phyloP scores from a whole-genome alignment of 202 grass and related monocot genomes.

The Carex arenaria region DNA sequence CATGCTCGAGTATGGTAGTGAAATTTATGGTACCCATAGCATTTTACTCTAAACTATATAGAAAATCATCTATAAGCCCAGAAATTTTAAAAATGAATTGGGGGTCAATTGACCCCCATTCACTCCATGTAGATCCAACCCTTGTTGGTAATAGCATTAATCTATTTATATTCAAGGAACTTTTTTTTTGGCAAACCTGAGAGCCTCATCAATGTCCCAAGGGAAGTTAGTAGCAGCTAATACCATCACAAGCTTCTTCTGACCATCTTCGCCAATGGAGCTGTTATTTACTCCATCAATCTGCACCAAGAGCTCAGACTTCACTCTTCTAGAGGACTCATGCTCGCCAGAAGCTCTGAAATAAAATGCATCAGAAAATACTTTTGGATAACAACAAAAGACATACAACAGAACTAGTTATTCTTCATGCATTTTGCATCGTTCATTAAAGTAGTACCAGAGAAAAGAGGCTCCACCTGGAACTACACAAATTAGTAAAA shows the following conservation, averaged over 20 bases:
- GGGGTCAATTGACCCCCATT: no score
- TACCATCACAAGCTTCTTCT: conserved; percentile 93
- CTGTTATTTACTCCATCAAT: conserved; percentile 95
- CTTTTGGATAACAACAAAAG: conserved; percentile 3
- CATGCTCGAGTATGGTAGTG: no score
- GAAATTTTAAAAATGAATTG: no score
- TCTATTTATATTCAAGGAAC: background rate
- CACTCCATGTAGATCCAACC: no score
- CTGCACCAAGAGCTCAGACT: conserved; percentile 94
- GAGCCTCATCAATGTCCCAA: conserved; percentile 97
- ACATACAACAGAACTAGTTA: background rate
- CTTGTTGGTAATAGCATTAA: background rate
- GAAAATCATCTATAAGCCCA: no score
- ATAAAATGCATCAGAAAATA: conserved; percentile 15
- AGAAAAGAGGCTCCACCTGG: no score
- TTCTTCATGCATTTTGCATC: background rate
- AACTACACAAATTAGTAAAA: background rate
- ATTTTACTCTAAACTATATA: no score
- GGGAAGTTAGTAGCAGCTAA: conserved; percentile 94
- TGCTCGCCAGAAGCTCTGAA: conserved; percentile 91
- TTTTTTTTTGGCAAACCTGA: conserved; percentile 47
- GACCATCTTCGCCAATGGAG: conserved; percentile 77
- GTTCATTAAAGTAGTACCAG: background rate
- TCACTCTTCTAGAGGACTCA: conserved; percentile 95
- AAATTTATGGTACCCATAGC: no score